phyloP scores from a whole-genome alignment of 768 basidiomycete species.

The Botryobasidium botryosum region DNA sequence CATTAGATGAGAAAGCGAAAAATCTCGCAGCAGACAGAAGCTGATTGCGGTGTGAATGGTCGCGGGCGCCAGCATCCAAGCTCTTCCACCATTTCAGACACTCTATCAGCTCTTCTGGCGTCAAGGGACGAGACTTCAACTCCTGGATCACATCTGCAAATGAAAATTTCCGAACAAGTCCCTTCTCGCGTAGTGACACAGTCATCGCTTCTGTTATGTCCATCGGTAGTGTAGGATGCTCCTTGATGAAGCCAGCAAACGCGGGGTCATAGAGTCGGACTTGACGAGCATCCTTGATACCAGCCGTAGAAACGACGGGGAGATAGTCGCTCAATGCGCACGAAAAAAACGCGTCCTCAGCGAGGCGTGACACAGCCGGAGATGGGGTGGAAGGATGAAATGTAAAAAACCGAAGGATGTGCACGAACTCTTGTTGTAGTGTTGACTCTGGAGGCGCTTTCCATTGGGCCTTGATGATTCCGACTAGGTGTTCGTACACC shows the following conservation, averaged over 20 bases:
- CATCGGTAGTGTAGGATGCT: no score
- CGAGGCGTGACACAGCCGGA: constrained; percentile 46
- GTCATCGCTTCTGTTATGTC: constrained; percentile 47
- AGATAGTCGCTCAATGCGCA: constrained; percentile 36
- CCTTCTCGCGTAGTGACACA: constrained; percentile 37
- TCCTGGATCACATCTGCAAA: constrained; percentile 74
- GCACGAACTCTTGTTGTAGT: constrained; percentile 47
- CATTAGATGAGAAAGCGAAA: constrained; percentile 45
- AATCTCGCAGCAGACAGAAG: constrained; percentile 24
- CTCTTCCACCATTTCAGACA: constrained; percentile 93
- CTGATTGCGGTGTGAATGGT: constrained; percentile 22
- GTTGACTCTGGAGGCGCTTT: constrained; percentile 26
- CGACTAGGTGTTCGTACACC: constrained; percentile 73
- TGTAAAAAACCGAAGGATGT: constrained; percentile 78
- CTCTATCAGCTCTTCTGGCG: constrained; percentile 54
- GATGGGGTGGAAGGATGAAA: constrained; percentile 82
- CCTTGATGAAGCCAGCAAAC: no score
- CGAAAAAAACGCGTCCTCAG: constrained; percentile 66
- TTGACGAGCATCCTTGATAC: constrained; percentile 44
- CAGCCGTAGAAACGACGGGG: constrained; percentile 58
- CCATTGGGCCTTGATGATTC: constrained; percentile 43
- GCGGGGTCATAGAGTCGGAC: constrained; percentile 60
- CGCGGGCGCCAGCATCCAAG: no score
- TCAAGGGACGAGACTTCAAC: constrained; percentile 50
- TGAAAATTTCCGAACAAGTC: constrained; percentile 56